Base-by-base conservation (phyloP, 1,284 basidiomycete genomes). In the Irpex sp. region DNA sequence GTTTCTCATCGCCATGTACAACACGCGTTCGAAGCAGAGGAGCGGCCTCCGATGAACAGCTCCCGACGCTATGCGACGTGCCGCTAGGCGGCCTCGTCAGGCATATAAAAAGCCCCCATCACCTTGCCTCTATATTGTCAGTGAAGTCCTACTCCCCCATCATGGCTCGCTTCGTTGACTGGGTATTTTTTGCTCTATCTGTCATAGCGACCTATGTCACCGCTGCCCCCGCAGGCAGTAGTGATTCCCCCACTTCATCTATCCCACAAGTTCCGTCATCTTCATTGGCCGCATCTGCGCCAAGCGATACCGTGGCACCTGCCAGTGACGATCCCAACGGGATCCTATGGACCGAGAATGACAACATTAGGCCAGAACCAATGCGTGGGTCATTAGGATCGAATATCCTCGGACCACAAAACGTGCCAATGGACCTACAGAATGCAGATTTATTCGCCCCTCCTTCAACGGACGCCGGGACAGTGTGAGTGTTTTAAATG, bases 381-480 rank as follows among this genome's bases (percentile, higher is more conserved):
- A 67, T 73, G 15, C 74, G 78, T 49, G 79, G 74, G 48, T 57
- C 67, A 40, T 76, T 82, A 4, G 86, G 86, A 34, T 81, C 81
- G 13, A 68, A 74, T 58, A 72, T 89, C 58, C 64, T 87, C 21
- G 86, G 85, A 9, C 86, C 86, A 9, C 77, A 79, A 64, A 83
- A 89, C 73, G 63, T 77, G 15, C 71, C 77, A 52, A 69, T 86
- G 34, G 83, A 82, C 64, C 75, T 78, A 51, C 75, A 85, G 74
- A 87, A 85, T 66, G 81, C 86, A 0, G 88, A 89, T 70, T 67
- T 82, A 3, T 71, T 89, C 34, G 83, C 85, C 2, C 84, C 86
- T 19, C 88, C 88, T 3, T 76, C 78, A 3, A 88, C 86, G 0
- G 88, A 91, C 71, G 73, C 79, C 64, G 88, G 88, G 51, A 79